Percentiles rank a stretch among this genome's conserved stretches.
Conservation (phyloP, 106 monocot species). For the Cymbidium sinense region DNA sequence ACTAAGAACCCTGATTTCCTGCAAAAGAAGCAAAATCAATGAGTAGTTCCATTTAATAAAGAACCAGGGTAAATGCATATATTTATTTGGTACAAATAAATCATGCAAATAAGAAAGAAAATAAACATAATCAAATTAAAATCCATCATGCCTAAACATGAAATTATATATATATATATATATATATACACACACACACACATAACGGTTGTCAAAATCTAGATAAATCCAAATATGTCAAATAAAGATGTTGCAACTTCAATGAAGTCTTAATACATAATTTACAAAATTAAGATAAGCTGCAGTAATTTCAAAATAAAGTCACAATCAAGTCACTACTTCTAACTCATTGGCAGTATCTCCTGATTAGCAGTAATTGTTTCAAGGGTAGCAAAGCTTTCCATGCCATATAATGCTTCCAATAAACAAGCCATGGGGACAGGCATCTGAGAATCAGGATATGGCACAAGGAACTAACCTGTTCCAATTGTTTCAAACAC, state of each 20-base stretch:
- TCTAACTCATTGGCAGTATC: background rate
- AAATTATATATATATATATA: background rate
- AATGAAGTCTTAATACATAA: background rate
- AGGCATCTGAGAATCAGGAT: background rate
- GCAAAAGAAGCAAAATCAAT: conserved; percentile 19
- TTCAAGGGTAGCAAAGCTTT: background rate
- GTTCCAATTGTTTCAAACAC: conserved; percentile 80
- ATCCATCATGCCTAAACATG: background rate
- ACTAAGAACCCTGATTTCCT: conserved; percentile 97
- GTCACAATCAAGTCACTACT: background rate
- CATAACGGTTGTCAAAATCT: background rate
- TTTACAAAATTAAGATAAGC: background rate
- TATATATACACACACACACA: background rate
- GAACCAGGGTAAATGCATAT: background rate
- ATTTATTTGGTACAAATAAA: background rate
- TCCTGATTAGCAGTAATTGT: background rate
- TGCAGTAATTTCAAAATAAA: background rate
- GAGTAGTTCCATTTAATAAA: background rate
- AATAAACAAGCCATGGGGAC: background rate
- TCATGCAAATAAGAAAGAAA: background rate
- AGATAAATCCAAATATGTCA: background rate
- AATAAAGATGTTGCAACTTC: background rate
- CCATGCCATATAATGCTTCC: background rate
- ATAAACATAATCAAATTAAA: background rate
- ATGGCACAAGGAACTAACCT: conserved; percentile 41